phyloP scores from a whole-genome alignment of 208 protist genomes.

The Crithidia acanthocephali region DNA sequence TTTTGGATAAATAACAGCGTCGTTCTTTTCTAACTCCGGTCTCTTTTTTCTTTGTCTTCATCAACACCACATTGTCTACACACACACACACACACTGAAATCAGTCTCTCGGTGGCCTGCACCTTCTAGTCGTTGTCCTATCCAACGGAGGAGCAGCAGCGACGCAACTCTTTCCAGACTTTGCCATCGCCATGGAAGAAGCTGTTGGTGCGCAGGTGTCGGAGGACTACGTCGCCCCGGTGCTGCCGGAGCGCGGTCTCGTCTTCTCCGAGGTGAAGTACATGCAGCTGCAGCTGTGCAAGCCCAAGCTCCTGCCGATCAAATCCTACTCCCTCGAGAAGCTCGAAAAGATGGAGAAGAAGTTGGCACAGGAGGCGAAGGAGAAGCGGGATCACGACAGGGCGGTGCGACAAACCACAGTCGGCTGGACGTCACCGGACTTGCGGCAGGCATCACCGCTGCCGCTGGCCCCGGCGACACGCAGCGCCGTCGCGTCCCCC shows the following conservation, averaged over 20 bases:
- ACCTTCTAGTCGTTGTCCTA: no score
- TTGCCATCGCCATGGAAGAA: conserved; percentile 6
- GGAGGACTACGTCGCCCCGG: conserved; percentile 36
- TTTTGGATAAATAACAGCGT: no score
- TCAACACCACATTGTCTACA: neutral
- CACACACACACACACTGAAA: neutral
- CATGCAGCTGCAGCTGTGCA: conserved; percentile 91
- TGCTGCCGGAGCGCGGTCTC: conserved; percentile 83
- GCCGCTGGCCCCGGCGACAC: neutral
- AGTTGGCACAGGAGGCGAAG: conserved; percentile 54
- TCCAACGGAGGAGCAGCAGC: no score
- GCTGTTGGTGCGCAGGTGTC: neutral
- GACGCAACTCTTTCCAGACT: no score
- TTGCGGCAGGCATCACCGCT: neutral
- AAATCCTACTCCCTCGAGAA: conserved; percentile 96
- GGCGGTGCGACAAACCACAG: conserved; percentile 27
- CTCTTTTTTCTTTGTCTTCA: neutral
- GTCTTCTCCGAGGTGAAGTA: conserved; percentile 79
- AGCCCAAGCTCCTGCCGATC: conserved; percentile 97
- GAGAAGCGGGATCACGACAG: conserved; percentile 44
- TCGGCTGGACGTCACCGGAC: conserved; percentile 39
- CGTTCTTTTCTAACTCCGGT: no score
- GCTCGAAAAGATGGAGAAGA: conserved; percentile 92
- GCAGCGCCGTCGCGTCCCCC: neutral
- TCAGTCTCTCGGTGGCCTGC: no score